Conservation (phyloP, 2,329 filamentous ascomycete species). For the Neofusicoccum sp. region DNA sequence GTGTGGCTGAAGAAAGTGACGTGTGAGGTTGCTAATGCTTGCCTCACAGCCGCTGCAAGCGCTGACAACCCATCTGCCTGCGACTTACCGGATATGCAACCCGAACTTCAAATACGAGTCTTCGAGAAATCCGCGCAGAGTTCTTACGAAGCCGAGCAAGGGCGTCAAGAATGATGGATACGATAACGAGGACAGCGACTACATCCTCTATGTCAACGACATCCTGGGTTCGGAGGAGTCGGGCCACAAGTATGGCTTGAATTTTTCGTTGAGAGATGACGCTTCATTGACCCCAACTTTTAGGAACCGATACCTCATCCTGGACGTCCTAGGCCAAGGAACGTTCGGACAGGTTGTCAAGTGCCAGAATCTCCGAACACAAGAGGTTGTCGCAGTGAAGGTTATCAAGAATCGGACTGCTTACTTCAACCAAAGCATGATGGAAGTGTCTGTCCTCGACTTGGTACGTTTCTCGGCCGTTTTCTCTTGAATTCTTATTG, state of each 20-base stretch:
- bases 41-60: constrained; percentile 81
- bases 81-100: constrained; percentile 98
- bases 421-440: constrained; percentile 99
- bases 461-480: constrained; percentile 58
- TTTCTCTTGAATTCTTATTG: constrained; percentile 23
- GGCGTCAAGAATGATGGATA: constrained; percentile 98
- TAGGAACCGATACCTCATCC: constrained; percentile 91
- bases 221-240: constrained; percentile 97
- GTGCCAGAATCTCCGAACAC: constrained; percentile 96
- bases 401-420: constrained; percentile 99
- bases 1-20: constrained; percentile 32
- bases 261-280: neutral
- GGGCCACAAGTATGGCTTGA: constrained; percentile 78
- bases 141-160: constrained; percentile 97
- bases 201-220: constrained; percentile 98
- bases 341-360: constrained; percentile 99
- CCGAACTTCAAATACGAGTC: constrained; percentile 98
- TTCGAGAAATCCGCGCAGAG: constrained; percentile 89
- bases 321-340: constrained; percentile 94
- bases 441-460: constrained; percentile 98
- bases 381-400: constrained; percentile 97
- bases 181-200: constrained; percentile 98
- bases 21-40: constrained; percentile 21
- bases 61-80: constrained; percentile 85
- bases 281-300: constrained; percentile 23